Conservation (phyloP, 2,329 filamentous ascomycete species). For the Colletotrichum sp. region DNA sequence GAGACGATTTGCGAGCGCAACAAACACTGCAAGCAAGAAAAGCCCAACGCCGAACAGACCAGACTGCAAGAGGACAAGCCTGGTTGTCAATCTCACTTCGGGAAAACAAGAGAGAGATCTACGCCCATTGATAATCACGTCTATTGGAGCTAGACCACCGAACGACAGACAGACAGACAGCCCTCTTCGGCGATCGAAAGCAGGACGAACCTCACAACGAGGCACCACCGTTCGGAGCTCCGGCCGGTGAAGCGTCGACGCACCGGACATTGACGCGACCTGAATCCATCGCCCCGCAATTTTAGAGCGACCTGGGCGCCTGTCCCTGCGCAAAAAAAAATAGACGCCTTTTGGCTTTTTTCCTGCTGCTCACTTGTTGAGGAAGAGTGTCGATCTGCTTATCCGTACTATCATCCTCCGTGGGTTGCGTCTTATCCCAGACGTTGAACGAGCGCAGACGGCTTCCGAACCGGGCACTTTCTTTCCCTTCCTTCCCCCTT, state of each 20-base stretch:
- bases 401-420: neutral
- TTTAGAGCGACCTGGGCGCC: neutral
- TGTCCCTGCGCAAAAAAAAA: neutral
- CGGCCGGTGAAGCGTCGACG: conserved; percentile 1
- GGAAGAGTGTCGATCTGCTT: neutral
- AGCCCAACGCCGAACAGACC: neutral
- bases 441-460: neutral
- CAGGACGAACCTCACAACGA: neutral
- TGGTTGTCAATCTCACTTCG: neutral
- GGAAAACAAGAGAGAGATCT: neutral
- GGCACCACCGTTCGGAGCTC: conserved; percentile 2
- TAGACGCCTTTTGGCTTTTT: neutral
- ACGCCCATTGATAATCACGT: neutral
- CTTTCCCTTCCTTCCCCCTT: neutral
- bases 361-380: neutral
- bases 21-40: neutral
- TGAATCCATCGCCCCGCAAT: neutral
- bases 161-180: neutral
- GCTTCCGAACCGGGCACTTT: neutral
- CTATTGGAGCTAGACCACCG: neutral
- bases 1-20: neutral
- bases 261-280: neutral
- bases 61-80: neutral
- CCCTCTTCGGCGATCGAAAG: neutral
- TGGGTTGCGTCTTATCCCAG: neutral